These are phyloP conservation scores for Pinguiococcus pyrenoidosus DNA, from an alignment of 108 stramenopile species.

Conservation along the genomic window DNA sequence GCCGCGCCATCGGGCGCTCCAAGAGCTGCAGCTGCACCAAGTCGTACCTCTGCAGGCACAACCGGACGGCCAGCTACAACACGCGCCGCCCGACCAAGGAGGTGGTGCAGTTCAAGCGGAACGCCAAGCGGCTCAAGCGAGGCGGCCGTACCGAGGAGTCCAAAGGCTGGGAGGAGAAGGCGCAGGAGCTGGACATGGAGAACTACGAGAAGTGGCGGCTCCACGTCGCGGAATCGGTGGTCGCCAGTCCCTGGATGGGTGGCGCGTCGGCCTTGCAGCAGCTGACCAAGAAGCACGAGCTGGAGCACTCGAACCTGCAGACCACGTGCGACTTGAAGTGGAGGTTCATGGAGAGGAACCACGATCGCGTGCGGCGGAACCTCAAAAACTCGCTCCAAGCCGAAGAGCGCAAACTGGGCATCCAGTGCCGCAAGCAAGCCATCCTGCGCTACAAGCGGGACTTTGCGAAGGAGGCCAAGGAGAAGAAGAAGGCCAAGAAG, in stretches of 20 bases:
- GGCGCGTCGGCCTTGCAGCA: slow-evolving; percentile 20
- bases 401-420: slow-evolving; percentile 1
- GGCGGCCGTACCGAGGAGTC: slow-evolving; percentile 17
- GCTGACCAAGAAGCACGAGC: slow-evolving; percentile 16
- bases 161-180: slow-evolving; percentile 26
- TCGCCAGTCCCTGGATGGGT: slow-evolving; percentile 22
- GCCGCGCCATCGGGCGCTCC: slow-evolving; percentile 23
- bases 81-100: slow-evolving; percentile 21
- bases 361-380: background rate
- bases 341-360: slow-evolving; percentile 15
- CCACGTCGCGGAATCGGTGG: slow-evolving; percentile 11
- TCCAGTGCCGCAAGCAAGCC: slow-evolving; percentile 9
- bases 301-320: slow-evolving; percentile 4
- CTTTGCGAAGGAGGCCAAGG: slow-evolving; percentile 5
- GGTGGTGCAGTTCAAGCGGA: slow-evolving; percentile 21
- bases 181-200: slow-evolving; percentile 18
- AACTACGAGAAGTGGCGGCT: slow-evolving; percentile 18
- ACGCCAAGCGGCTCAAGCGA: slow-evolving; percentile 18
- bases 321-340: slow-evolving; percentile 12
- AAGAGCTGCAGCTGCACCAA: slow-evolving; percentile 26
- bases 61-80: slow-evolving; percentile 28
- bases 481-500: slow-evolving; percentile 3
- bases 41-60: slow-evolving; percentile 23
- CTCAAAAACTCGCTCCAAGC: background rate
- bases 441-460: slow-evolving; percentile 5